Base-by-base conservation (phyloP, 2,329 filamentous ascomycete species). In the Fusarium secorum region DNA sequence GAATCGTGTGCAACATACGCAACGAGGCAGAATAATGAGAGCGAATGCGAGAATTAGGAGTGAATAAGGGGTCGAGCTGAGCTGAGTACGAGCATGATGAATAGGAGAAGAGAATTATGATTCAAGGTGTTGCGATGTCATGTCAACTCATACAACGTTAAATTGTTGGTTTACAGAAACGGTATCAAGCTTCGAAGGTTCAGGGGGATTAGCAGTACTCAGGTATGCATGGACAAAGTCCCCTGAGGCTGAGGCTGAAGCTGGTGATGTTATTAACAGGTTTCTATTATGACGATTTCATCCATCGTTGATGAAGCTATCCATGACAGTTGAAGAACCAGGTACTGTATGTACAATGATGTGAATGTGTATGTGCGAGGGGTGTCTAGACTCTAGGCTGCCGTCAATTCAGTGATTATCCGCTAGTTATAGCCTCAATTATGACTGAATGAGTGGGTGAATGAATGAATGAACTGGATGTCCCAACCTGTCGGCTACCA, bases 401-500 rank as follows among this genome's bases (percentile, higher is more conserved):
- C 46, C 28, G 28, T 54, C 36, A 39, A 42, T 54, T 42, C 26
- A 42, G 32, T 39, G 35, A 41, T 60, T 46, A 20, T 65, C 63
- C 60, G 63, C 60, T 65, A 63, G 42, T 67, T 67, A 56, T 56
- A 67, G 64, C 64, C 63, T 66, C 64, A 64, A 58, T 53, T 33
- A 32, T 42, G 24, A 61, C 15, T 24, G n/a, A 30, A 20, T 18
- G 11, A 28, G 22, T 32, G 32, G 17, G 9, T 33, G 14, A 30
- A 24, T 36, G 42, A 45, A 32, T 44, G 49, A 26, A 33, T n/a
- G 45, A 48, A 48, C 20, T 32, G 45, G 28, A 48, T 51, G 28
- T 71, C 39, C 68, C 60, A 72, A 46, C 60, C 69, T 66, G 65
- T 70, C 69, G 69, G 69, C 69, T 72, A 53, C 69, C 65, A 57